phyloP scores from a whole-genome alignment of 768 basidiomycete species.

The Tylopilus balloui region DNA sequence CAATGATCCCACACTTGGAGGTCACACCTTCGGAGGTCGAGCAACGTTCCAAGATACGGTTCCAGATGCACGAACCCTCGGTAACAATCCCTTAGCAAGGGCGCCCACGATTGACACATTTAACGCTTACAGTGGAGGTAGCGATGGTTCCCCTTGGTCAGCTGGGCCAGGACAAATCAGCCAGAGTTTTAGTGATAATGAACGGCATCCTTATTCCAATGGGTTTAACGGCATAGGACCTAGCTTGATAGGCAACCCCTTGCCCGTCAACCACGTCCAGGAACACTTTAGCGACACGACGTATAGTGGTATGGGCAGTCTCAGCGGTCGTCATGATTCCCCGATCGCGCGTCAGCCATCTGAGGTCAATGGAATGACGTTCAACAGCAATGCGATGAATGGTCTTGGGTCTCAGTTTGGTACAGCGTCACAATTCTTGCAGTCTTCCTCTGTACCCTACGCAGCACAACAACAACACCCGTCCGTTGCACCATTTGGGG shows the following conservation, averaged over 20 bases:
- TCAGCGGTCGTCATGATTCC: constrained; percentile 21
- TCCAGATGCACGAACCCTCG: constrained; percentile 38
- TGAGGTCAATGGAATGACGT: constrained; percentile 24
- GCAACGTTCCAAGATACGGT: constrained; percentile 38
- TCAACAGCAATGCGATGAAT: constrained; percentile 16
- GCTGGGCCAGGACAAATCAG: constrained; percentile 22
- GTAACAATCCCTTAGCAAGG: constrained; percentile 31
- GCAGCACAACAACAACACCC: constrained; percentile 17
- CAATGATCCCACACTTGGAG: constrained; percentile 34
- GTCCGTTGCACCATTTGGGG: constrained; percentile 21
- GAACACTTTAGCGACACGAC: constrained; percentile 25
- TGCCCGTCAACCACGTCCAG: constrained; percentile 23
- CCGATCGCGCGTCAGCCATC: constrained; percentile 19
- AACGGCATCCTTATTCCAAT: constrained; percentile 23
- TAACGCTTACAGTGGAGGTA: constrained; percentile 33
- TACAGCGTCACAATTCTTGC: constrained; percentile 16
- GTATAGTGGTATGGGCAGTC: constrained; percentile 22
- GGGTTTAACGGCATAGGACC: constrained; percentile 23
- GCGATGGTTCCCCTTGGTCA: constrained; percentile 34
- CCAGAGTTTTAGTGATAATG: constrained; percentile 20
- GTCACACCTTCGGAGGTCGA: constrained; percentile 34
- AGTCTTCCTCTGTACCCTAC: constrained; percentile 21
- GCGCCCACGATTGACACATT: constrained; percentile 37
- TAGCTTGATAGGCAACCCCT: constrained; percentile 12
- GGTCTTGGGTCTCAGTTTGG: constrained; percentile 22